Evolutionary conservation across 1,284 basidiomycete species (phyloP).

Genomic region (Bondarzewia mesenterica): DNA sequence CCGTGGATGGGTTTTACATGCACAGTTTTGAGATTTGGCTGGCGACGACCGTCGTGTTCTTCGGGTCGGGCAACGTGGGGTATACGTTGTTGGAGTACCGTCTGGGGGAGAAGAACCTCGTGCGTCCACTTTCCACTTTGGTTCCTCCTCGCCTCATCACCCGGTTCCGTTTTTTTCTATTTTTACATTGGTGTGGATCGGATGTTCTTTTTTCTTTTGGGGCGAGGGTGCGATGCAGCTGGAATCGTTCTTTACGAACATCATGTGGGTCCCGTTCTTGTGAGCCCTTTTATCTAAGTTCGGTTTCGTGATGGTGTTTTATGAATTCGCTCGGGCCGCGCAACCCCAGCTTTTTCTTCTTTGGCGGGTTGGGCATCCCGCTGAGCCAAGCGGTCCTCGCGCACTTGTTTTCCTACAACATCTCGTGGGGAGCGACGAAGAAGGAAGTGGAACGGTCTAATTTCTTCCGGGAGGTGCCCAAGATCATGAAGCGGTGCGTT

Average conservation of each 20-base stretch:
- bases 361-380: slow-evolving; percentile 41
- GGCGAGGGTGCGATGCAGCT: no score
- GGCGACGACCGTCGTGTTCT: slow-evolving; percentile 44
- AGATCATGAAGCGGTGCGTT: slow-evolving; percentile 34
- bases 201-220: no score
- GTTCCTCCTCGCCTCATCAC: no score
- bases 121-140: slow-evolving; percentile 11
- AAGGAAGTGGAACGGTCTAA: slow-evolving; percentile 47
- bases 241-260: slow-evolving; percentile 29
- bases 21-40: slow-evolving; percentile 38
- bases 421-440: slow-evolving; percentile 40
- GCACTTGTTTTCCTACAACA: slow-evolving; percentile 49
- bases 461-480: slow-evolving; percentile 53
- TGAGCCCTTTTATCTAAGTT: slow-evolving; percentile 17
- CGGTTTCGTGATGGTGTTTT: background rate
- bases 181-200: no score
- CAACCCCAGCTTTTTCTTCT: slow-evolving; percentile 45
- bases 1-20: slow-evolving; percentile 37
- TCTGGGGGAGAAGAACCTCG: slow-evolving; percentile 28
- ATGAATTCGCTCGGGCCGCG: background rate
- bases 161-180: no score
- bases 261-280: slow-evolving; percentile 43
- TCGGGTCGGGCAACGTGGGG: slow-evolving; percentile 38
- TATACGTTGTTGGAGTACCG: slow-evolving; percentile 43
- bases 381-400: slow-evolving; percentile 40